A percentile compares a stretch with the other conserved stretches of the same genome.
Evolutionary conservation across 208 protist genomes (phyloP).

Genomic region (Phytomonas francai): DNA sequence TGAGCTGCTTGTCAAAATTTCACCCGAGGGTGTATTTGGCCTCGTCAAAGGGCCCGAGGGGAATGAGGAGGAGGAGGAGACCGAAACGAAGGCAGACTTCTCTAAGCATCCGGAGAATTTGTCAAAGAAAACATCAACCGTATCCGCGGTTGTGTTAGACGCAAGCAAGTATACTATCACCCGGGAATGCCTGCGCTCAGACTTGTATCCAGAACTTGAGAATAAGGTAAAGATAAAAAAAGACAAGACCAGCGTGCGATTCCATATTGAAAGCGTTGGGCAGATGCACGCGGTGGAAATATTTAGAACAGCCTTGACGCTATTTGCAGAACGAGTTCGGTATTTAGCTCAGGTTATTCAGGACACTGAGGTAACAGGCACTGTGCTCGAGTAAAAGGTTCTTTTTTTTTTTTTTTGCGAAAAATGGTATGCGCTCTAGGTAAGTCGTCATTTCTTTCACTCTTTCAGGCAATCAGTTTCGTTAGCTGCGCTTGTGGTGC

Average conservation of each 20-base stretch:
- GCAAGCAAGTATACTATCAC: constrained; percentile 93
- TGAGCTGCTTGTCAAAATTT: constrained; percentile 73
- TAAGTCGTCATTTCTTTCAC: background rate
- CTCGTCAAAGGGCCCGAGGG: constrained; percentile 24
- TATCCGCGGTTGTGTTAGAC: constrained; percentile 58
- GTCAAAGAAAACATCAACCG: constrained; percentile 22
- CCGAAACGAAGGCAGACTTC: background rate
- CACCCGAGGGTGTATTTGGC: constrained; percentile 94
- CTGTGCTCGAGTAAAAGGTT: constrained; percentile 1
- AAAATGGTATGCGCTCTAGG: background rate
- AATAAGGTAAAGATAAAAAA: constrained; percentile 64
- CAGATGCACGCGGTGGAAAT: constrained; percentile 70
- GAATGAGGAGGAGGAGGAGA: constrained; percentile 14
- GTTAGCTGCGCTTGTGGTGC: background rate
- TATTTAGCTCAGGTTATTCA: constrained; percentile 63
- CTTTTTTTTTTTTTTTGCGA: background rate
- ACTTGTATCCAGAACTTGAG: constrained; percentile 34
- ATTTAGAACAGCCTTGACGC: constrained; percentile 50
- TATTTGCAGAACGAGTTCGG: constrained; percentile 71
- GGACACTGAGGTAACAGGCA: constrained; percentile 47
- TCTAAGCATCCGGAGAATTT: background rate
- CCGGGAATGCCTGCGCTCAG: constrained; percentile 94
- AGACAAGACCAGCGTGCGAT: constrained; percentile 79
- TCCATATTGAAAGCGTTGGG: constrained; percentile 86
- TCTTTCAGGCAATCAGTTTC: background rate